Percentiles rank a stretch among this genome's conserved stretches.
Conservation (phyloP, 2,329 filamentous ascomycete genomes). For the Magnaporthiopsis rhizophila region DNA sequence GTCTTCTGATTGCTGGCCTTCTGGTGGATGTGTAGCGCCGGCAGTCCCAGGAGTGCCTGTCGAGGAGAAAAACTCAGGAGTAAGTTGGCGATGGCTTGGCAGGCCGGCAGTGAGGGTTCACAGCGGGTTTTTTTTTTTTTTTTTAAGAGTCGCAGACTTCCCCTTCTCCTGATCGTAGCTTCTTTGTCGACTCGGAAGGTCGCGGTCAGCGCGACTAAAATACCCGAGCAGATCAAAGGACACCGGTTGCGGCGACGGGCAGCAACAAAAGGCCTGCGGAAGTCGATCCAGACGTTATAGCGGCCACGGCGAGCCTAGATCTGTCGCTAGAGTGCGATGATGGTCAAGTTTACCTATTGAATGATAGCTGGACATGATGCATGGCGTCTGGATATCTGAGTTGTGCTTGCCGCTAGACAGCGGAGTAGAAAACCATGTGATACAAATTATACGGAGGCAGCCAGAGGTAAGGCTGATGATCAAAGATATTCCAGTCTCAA, state of each 20-base stretch:
- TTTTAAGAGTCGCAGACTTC: background rate
- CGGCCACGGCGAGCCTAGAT: background rate
- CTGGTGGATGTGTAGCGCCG: too few relatives aligned
- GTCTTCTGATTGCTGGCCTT: background rate
- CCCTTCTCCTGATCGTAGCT: background rate
- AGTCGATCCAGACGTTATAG: background rate
- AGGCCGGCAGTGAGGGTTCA: background rate
- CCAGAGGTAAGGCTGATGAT: too few relatives aligned
- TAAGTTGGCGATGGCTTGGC: background rate
- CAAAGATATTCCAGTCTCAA: background rate
- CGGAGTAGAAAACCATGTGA: background rate
- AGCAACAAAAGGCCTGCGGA: background rate
- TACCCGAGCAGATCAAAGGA: background rate
- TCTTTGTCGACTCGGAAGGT: background rate
- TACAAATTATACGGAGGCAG: background rate
- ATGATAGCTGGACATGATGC: background rate
- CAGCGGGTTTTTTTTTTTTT: background rate
- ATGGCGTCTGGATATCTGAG: background rate
- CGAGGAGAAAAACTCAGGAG: background rate
- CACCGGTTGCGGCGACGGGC: background rate
- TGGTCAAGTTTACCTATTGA: background rate
- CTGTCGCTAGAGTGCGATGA: background rate
- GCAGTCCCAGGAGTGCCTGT: background rate
- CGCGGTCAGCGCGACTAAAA: background rate
- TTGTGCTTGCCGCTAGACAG: too few relatives aligned